A percentile compares a stretch with the other conserved stretches of the same genome.
phyloP scores from a whole-genome alignment of 768 basidiomycete species.

The Gyrodon lividus region DNA sequence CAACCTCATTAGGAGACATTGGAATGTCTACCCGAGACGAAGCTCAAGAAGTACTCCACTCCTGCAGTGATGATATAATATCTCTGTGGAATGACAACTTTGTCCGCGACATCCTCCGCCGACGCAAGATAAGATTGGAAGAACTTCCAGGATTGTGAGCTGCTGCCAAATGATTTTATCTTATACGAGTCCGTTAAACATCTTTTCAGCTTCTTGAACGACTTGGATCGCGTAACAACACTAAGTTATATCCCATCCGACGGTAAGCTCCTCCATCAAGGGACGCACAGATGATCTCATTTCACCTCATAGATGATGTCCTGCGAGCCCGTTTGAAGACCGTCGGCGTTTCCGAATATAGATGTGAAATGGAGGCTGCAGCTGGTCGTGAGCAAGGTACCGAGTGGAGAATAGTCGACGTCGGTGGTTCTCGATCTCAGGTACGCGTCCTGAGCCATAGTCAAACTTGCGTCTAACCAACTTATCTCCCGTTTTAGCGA shows the following conservation, averaged over 20 bases:
- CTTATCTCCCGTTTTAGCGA: conserved; percentile 26
- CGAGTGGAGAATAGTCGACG: conserved; percentile 56
- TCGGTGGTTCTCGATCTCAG: conserved; percentile 52
- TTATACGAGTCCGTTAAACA: not conserved
- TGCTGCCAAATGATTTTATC: not conserved
- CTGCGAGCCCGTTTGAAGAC: conserved; percentile 54
- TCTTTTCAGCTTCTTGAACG: conserved; percentile 44
- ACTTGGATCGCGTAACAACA: conserved; percentile 47
- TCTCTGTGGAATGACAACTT: conserved; percentile 45
- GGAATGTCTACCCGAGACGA: conserved; percentile 33
- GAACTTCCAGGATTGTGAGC: conserved; percentile 51
- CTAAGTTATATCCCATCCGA: conserved; percentile 47
- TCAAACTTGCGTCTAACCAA: conserved; percentile 4
- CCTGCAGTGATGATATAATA: conserved; percentile 43
- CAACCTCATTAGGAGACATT: conserved; percentile 27
- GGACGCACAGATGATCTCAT: conserved; percentile 6
- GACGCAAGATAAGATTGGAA: conserved; percentile 47
- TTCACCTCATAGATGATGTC: conserved; percentile 43
- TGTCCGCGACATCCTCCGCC: conserved; percentile 42
- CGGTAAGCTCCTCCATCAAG: conserved; percentile 28
- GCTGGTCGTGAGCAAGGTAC: conserved; percentile 49
- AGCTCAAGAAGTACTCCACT: conserved; percentile 40
- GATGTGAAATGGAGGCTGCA: conserved; percentile 73
- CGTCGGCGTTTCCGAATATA: conserved; percentile 80
- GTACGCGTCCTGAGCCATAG: conserved; percentile 28